Base-by-base conservation (phyloP, 176 grass and related monocot genomes). In the Bonia amplexicaulis region DNA sequence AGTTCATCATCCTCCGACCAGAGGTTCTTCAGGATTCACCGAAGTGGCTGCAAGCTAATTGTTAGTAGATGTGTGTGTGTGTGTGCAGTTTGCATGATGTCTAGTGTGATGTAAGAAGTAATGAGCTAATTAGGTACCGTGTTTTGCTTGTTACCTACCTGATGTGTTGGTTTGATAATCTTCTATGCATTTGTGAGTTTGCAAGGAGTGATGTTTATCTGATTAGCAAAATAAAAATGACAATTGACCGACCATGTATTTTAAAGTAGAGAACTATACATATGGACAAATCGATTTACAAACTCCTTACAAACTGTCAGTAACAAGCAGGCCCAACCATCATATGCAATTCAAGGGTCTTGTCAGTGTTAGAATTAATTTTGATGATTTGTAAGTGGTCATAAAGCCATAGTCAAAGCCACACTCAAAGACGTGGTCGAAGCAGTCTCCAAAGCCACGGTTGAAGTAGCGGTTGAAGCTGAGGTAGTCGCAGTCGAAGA, bases 41-140 rank as follows among this genome's bases (percentile, higher is more conserved):
- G 19, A 72, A 23, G 76, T 85, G 48, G 82, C 69, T n/a, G 61
- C 81, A 51, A 80, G 76, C 84, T 79, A 72, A 42, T 20, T 53
- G 20, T 60, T 23, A 23, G 49, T 39, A 67, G 13, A 45, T 33
- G 2, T 42, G 14, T 78, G 19, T 66, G 33, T 35, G 33, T 35
- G 33, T 35, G 33, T 39, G 19, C 3, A 61, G 25, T 72, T 48
- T 58, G 27, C 11, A 41, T 73, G 12, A 60, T 12, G 74, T 47
- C 49, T 19, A 59, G 40, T 69, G 40, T 77, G 73, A 16, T 66
- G 59, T 19, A 83, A 83, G 62, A 83, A 83, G 41, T 82, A 31
- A 52, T 26, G 57, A 84, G 69, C 42, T 40, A 6, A 11, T 14
- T 53, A 54, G 12, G 60, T 41, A 7, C 11, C 27, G 62, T 23